phyloP scores from a whole-genome alignment of 805 yeast species.

The Alloascoidea africana region DNA sequence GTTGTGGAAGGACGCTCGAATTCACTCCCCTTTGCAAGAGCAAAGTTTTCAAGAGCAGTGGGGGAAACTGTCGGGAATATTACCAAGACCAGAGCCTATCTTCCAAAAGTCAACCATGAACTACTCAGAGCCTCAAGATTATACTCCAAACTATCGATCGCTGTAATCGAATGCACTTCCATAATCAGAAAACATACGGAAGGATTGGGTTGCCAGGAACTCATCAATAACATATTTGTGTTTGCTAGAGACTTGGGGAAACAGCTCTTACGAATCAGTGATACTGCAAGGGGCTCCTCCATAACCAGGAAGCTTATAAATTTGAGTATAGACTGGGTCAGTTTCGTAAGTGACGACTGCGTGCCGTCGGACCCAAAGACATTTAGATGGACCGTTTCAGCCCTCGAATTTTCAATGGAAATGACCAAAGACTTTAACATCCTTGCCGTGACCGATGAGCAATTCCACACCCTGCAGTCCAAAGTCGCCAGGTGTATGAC shows the following conservation, averaged over 20 bases:
- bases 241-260: constrained; percentile 75
- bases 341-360: constrained; percentile 89
- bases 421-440: constrained; percentile 86
- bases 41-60: constrained; percentile 39
- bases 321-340: constrained; percentile 79
- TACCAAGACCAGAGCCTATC: constrained; percentile 53
- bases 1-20: constrained; percentile 56
- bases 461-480: constrained; percentile 53
- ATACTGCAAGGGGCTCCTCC: constrained; percentile 47
- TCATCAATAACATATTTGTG: constrained; percentile 57
- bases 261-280: constrained; percentile 49
- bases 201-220: constrained; percentile 54
- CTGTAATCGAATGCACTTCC: constrained; percentile 46
- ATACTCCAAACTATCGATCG: constrained; percentile 51
- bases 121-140: constrained; percentile 47
- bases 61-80: constrained; percentile 36
- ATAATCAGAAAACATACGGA: constrained; percentile 33
- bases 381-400: constrained; percentile 91
- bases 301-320: constrained; percentile 60
- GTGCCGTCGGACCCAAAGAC: constrained; percentile 83
- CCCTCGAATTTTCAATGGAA: constrained; percentile 91
- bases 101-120: constrained; percentile 60
- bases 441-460: constrained; percentile 60
- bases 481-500: constrained; percentile 95
- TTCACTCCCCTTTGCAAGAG: constrained; percentile 38